Percentiles rank a stretch among this genome's conserved stretches.
Evolutionary conservation across 345 rosid species (phyloP).

Genomic region (Eucalyptus globulus): DNA sequence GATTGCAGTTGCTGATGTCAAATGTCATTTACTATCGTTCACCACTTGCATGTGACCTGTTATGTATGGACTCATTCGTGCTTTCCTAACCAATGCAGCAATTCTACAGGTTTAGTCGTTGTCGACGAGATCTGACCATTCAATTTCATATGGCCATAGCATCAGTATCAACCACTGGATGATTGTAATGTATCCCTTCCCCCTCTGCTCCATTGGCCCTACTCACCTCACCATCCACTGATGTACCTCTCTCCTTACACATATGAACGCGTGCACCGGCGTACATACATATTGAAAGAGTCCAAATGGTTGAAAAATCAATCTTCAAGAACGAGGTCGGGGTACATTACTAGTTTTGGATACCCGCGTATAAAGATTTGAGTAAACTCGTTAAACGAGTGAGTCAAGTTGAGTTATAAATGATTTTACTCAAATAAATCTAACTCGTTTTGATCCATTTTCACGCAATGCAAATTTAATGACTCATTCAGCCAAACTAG

Average conservation of each 20-base stretch:
- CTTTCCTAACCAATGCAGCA: neutral
- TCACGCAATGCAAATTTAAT: too few relatives aligned
- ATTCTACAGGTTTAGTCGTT: neutral
- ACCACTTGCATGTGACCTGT: neutral
- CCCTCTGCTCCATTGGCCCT: neutral
- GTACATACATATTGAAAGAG: neutral
- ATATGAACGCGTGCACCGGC: neutral
- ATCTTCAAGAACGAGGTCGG: neutral
- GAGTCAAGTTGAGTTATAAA: too few relatives aligned
- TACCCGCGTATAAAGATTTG: too few relatives aligned
- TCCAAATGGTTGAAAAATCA: neutral
- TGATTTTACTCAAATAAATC: too few relatives aligned
- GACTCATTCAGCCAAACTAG: too few relatives aligned
- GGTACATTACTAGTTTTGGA: neutral
- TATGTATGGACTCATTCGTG: neutral
- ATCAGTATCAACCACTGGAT: neutral
- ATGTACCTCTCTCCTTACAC: neutral
- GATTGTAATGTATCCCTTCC: neutral
- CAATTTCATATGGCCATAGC: neutral
- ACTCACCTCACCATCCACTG: neutral
- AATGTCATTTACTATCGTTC: neutral
- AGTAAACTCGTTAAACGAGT: too few relatives aligned
- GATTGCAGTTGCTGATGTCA: neutral
- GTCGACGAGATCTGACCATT: neutral
- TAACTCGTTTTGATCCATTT: too few relatives aligned